Base-by-base conservation (phyloP, 495 filamentous ascomycete genomes). In the Tuber indicum region DNA sequence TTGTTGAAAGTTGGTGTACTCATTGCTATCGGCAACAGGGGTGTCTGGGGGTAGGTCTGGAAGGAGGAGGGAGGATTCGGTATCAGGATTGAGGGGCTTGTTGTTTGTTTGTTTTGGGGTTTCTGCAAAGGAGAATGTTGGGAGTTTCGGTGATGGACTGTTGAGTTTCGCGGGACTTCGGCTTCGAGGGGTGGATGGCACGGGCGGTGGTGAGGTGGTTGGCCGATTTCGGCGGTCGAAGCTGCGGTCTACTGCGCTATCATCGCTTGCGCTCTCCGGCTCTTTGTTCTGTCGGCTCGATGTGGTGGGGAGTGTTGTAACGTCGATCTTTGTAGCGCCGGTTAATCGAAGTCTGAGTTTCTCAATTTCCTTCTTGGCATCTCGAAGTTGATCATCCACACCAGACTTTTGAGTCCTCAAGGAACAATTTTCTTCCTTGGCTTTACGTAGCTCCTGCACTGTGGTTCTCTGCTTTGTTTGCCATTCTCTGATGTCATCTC, bases 391-490 rank as follows among this genome's bases (percentile, higher is more conserved):
- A 46, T 87, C 81, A 52, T 85, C 86, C n/a, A 85, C 84, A 77
- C 89, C 87, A 73, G 86, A 86, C 70, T 88, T 87, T 74, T 88
- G 86, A 71, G 87, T 85, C 44, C 86, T 86, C 41, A 86, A 87
- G 74, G 85, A 85, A 42, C 84, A 86, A 84, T 87, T 87, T 75
- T 89, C 88, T 74, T 87, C 86, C 79, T 89, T 90, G 39, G 87
- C 85, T 23, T 85, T 85, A 12, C 87, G 85, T 41, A 90, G 78
- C 21, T 85, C 88, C 72, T 87, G 85, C 66, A 77, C 41, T 8
- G 77, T 82, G 39, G 77, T 75, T 46, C 77, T 74, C 46, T 83
- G 82, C 49, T 83, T 83, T 69, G 72, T 46, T 70, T 83, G 82
- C 82, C 79, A 83, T 75, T 78, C 77, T 80, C 72, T 74, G 39